These are phyloP conservation scores for Phialocephala subalpina DNA, from an alignment of 2,329 filamentous ascomycete species.

Conservation along the genomic window DNA sequence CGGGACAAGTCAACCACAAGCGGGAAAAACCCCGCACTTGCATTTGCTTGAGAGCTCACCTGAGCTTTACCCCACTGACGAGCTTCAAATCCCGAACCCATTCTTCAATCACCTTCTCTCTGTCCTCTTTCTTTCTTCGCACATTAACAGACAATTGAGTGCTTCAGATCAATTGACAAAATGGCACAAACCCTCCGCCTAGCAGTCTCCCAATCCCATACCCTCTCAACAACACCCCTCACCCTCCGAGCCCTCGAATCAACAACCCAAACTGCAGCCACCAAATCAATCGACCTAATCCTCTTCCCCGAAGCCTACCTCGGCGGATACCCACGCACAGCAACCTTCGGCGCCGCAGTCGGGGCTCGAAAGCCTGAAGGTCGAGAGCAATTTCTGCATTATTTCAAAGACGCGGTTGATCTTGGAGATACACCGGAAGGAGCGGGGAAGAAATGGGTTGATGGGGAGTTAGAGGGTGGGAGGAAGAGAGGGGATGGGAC, in stretches of 20 bases:
- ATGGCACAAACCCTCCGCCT: slow-evolving; percentile 39
- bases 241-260: slow-evolving; percentile 73
- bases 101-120: neutral
- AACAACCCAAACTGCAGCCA: slow-evolving; percentile 57
- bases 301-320: slow-evolving; percentile 93
- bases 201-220: slow-evolving; percentile 59
- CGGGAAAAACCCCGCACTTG: slow-evolving; percentile 4
- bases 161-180: neutral
- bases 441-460: slow-evolving; percentile 60
- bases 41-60: neutral
- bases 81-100: neutral
- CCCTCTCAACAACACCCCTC: slow-evolving; percentile 53
- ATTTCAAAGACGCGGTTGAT: slow-evolving; percentile 82
- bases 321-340: slow-evolving; percentile 88
- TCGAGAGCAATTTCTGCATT: slow-evolving; percentile 82
- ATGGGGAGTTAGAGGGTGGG: slow-evolving; percentile 53
- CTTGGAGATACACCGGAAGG: slow-evolving; percentile 80
- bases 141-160: neutral
- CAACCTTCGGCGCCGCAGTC: slow-evolving; percentile 77
- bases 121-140: neutral
- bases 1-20: neutral
- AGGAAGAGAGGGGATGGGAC: slow-evolving; percentile 75
- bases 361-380: slow-evolving; percentile 74
- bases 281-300: slow-evolving; percentile 63
- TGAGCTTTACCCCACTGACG: neutral